Base-by-base conservation (phyloP, 1,284 basidiomycete species). In the Anthracocystis setariae region DNA sequence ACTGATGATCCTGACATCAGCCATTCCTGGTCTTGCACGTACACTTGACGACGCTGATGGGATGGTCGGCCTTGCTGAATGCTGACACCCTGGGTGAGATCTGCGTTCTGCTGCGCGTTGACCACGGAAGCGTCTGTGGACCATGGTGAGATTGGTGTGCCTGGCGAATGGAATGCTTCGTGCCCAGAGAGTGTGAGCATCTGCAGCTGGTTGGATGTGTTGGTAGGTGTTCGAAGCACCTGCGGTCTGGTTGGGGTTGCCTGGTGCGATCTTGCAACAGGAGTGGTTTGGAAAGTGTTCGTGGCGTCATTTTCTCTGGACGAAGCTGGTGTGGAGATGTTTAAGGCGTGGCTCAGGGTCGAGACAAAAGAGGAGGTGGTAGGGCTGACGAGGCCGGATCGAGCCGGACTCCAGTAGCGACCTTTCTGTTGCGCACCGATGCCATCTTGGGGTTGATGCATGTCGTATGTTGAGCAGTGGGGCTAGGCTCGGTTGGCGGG, bases 331-430 rank as follows among this genome's bases (percentile, higher is more conserved):
- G 54, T 61, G 1, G 59, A 43, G 24, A 69, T 69, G 42, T 59
- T 55, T 23, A 69, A 55, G 10, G 66, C 66, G 18, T 69, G 46
- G 47, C 59, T 63, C 29, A 69, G 55, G 2, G 55, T 50, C 7
- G 66, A 69, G 12, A 62, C 51, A 15, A 55, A 69, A 0, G 66
- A 63, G 2, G 66, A 54, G 1, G 47, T 42, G 4, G 42, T 8
- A 8, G 40, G 20, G 20, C 32, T 20, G 3, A 12, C 39, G 7
- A 37, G 51, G 29, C 32, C 25, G 10, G 46, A 18, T 9, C 17
- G 32, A 25, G 23, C 35, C 20, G 55, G 25, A 13, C n/a, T 37
- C 12, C 23, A 18, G 20, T 29, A 8, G 4, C 3, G 33, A 38
- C 37, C 12, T 15, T 20, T 24, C 29, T 46, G 43, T 15, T 46